Conservation (phyloP, 75 land plant genomes). For the Cunninghamia lanceolata region DNA sequence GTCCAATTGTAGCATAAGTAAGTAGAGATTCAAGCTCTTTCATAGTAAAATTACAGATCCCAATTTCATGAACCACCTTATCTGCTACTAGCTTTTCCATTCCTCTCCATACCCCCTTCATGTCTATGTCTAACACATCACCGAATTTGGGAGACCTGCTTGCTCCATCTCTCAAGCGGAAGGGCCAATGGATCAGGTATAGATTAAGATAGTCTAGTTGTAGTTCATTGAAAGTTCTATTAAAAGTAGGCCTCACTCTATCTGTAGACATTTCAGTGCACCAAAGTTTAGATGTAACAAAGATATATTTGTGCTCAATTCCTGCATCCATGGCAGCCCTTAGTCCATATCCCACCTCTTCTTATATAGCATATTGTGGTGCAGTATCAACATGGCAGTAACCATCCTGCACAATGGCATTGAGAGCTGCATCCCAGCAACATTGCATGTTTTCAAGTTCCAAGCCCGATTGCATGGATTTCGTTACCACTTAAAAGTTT, state of each 20-base stretch:
- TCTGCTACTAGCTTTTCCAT: slow-evolving; percentile 59
- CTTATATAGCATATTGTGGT: slow-evolving; percentile 34
- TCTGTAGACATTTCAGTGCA: slow-evolving; percentile 40
- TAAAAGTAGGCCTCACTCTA: slow-evolving; percentile 36
- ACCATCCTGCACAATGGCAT: slow-evolving; percentile 39
- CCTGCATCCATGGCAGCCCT: slow-evolving; percentile 45
- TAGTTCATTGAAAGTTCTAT: slow-evolving; percentile 42
- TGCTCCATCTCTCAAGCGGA: slow-evolving; percentile 42
- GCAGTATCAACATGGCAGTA: slow-evolving; percentile 58
- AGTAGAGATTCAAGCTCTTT: slow-evolving; percentile 47
- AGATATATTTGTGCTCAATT: slow-evolving; percentile 35
- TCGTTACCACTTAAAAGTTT: slow-evolving; percentile 37
- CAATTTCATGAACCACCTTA: slow-evolving; percentile 44
- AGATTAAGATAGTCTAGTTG: slow-evolving; percentile 61
- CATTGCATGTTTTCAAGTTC: slow-evolving; percentile 37
- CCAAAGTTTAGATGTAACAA: slow-evolving; percentile 61
- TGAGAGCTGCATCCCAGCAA: slow-evolving; percentile 30
- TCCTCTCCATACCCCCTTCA: slow-evolving; percentile 56
- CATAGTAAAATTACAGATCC: slow-evolving; percentile 46
- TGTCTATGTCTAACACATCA: slow-evolving; percentile 50
- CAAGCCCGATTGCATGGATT: slow-evolving; percentile 44
- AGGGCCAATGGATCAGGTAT: slow-evolving; percentile 64
- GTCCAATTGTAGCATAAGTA: slow-evolving; percentile 25
- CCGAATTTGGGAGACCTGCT: slow-evolving; percentile 40
- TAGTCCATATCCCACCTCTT: slow-evolving; percentile 40